These are phyloP conservation scores for Gamsiella multidivaricata DNA, from an alignment of 192 early-diverging fungal species.

Conservation along the genomic window DNA sequence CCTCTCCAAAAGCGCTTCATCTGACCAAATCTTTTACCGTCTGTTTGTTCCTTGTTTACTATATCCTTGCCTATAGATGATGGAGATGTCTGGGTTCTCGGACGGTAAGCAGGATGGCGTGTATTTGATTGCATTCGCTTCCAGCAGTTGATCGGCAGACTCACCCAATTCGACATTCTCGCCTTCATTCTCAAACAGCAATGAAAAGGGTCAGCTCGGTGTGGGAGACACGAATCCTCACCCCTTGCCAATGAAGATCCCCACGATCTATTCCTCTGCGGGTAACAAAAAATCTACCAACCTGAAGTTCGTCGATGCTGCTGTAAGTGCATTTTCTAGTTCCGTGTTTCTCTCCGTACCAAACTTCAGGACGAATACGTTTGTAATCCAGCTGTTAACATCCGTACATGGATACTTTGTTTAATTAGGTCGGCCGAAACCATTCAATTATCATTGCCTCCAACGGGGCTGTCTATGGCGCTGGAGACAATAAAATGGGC, in stretches of 20 bases:
- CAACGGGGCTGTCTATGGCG: constrained; percentile 57
- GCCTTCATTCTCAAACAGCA: constrained; percentile 21
- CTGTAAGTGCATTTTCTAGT: no score
- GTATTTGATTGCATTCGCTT: neutral
- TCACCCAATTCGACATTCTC: neutral
- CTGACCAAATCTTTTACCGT: neutral
- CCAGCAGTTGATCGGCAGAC: no score
- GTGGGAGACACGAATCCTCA: constrained; percentile 39
- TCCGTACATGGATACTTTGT: neutral
- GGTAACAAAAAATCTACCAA: constrained; percentile 42
- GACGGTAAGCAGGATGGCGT: constrained; percentile 21
- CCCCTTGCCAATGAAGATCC: constrained; percentile 52
- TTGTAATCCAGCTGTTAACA: no score
- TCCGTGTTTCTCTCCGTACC: neutral
- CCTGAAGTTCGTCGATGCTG: constrained; percentile 56
- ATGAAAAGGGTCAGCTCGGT: constrained; percentile 60
- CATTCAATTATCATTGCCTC: constrained; percentile 59
- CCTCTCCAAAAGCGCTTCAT: no score
- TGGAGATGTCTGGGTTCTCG: constrained; percentile 57
- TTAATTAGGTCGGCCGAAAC: constrained; percentile 51
- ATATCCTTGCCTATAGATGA: constrained; percentile 37
- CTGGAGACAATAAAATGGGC: constrained; percentile 61
- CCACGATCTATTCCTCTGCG: constrained; percentile 36
- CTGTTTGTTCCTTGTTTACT: neutral
- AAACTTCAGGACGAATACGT: no score